Conservation (phyloP, 306 rosid genomes). For the Vicia faba region DNA sequence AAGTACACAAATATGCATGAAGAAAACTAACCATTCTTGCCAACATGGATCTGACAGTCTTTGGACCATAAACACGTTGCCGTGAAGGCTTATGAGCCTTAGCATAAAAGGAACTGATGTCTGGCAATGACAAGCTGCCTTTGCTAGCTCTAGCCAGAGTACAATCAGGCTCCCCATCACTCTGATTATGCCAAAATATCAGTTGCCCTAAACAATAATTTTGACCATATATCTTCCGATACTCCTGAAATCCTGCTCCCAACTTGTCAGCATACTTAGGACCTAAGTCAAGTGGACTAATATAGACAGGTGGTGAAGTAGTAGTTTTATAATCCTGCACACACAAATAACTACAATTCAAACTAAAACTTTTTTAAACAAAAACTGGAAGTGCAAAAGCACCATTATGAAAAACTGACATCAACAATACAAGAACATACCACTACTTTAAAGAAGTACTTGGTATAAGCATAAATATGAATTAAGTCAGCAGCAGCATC, state of each 20-base stretch:
- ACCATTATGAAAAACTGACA: neutral
- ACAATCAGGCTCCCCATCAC: slow-evolving; percentile 79
- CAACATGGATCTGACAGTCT: slow-evolving; percentile 82
- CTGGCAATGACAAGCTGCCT: slow-evolving; percentile 91
- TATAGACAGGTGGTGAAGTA: slow-evolving; percentile 96
- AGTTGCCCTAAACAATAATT: slow-evolving; percentile 98
- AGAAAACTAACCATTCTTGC: slow-evolving; percentile 77
- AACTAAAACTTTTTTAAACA: neutral
- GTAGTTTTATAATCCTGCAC: slow-evolving; percentile 74
- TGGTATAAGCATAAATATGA: slow-evolving; percentile 90
- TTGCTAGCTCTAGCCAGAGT: slow-evolving; percentile 68
- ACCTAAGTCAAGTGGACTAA: slow-evolving; percentile 98
- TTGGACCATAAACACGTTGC: slow-evolving; percentile 92
- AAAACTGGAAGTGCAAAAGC: no score
- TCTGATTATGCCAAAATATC: slow-evolving; percentile 93
- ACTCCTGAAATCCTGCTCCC: slow-evolving; percentile 87
- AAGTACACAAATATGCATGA: neutral
- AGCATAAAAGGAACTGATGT: slow-evolving; percentile 84
- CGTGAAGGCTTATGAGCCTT: slow-evolving; percentile 82
- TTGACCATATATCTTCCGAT: slow-evolving; percentile 81
- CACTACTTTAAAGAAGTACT: slow-evolving; percentile 83
- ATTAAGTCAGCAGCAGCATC: slow-evolving; percentile 99
- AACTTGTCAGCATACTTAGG: slow-evolving; percentile 78
- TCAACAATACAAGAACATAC: slow-evolving; percentile 45
- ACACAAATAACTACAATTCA: slow-evolving; percentile 28